These are phyloP conservation scores for Wickerhamiella nectarea DNA, from an alignment of 805 yeast genomes.

Conservation along the genomic window DNA sequence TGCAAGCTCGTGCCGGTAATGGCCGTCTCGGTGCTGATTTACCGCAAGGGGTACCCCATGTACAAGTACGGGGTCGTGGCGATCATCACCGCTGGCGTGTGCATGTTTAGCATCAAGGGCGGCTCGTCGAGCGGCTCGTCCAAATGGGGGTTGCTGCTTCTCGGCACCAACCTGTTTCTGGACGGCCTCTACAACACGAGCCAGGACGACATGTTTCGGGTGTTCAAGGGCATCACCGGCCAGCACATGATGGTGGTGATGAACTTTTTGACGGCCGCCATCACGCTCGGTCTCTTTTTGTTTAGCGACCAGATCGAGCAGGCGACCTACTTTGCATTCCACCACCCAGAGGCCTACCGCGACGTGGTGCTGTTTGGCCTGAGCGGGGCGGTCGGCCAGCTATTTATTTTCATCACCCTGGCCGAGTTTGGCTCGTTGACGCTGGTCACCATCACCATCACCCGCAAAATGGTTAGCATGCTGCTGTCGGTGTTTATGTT, in stretches of 20 bases:
- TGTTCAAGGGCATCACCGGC: constrained; percentile 46
- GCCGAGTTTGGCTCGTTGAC: constrained; percentile 76
- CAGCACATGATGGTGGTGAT: constrained; percentile 76
- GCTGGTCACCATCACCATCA: constrained; percentile 84
- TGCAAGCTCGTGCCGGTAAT: constrained; percentile 93
- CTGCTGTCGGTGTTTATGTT: constrained; percentile 71
- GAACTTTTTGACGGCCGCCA: constrained; percentile 33
- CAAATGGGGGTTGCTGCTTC: constrained; percentile 44
- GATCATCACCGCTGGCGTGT: constrained; percentile 73
- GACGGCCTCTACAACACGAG: constrained; percentile 92
- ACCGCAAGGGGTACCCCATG: constrained; percentile 54
- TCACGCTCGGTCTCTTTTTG: constrained; percentile 31
- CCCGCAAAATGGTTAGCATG: constrained; percentile 95
- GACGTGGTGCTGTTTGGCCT: constrained; percentile 56
- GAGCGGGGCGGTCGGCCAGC: constrained; percentile 85
- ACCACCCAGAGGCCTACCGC: constrained; percentile 39
- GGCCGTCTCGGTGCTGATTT: constrained; percentile 60
- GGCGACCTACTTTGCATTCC: constrained; percentile 34
- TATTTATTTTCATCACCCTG: constrained; percentile 77
- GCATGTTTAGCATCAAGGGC: constrained; percentile 52
- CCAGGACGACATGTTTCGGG: constrained; percentile 69
- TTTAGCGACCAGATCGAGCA: constrained; percentile 43
- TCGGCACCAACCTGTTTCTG: constrained; percentile 50
- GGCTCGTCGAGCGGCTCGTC: constrained; percentile 21
- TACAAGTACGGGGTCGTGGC: constrained; percentile 69